Base-by-base conservation (phyloP, 2,329 filamentous ascomycete species). In the Sarocladium kiliense region DNA sequence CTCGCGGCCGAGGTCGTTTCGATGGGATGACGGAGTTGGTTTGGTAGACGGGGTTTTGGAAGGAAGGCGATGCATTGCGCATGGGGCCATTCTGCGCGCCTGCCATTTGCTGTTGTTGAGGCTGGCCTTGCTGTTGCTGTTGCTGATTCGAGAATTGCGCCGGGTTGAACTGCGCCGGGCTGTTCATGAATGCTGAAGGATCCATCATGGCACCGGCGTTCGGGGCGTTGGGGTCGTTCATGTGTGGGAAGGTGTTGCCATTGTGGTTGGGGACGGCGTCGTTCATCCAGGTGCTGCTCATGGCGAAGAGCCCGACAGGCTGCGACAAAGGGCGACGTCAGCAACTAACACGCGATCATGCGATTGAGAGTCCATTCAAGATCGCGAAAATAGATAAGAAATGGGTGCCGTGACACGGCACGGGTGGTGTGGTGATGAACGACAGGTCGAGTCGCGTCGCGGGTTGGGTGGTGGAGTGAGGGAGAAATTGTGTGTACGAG, bases 11-110 rank as follows among this genome's bases (percentile, higher is more conserved):
- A 54, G 89, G 82, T 65, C 94, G 85, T 74, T 97, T 99, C 21
- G 92, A 93, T 57, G 93, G 93, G 62, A 96, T 86, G 65, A 96
- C 85, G 49, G 88, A 80, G 73, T 89, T 93, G 62, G 90, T 90
- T 68, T 91, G 88, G 76, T 93, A 95, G 65, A 84, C 82, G 58
- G 87, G 82, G 66, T 88, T 89, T 66, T 87, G 82, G 70, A 89
- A 93, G 57, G 85, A 85, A 44, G 89, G 88, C 54, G 90, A 92
- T 58, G 85, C 85, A 72, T 91, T 92, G 78, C 90, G 89, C 77
- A 89, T 87, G 65, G 80, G 84, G 74, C 89, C 88, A 76, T 93
- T 94, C 69, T 89, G 89, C 82, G 93, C 88, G 66, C 71, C 76
- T 58, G 75, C 72, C 72, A 82, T 78, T 68, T 81, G 80, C 58